phyloP scores from a whole-genome alignment of 768 basidiomycete species.

The Hemileccinum rubropunctum region DNA sequence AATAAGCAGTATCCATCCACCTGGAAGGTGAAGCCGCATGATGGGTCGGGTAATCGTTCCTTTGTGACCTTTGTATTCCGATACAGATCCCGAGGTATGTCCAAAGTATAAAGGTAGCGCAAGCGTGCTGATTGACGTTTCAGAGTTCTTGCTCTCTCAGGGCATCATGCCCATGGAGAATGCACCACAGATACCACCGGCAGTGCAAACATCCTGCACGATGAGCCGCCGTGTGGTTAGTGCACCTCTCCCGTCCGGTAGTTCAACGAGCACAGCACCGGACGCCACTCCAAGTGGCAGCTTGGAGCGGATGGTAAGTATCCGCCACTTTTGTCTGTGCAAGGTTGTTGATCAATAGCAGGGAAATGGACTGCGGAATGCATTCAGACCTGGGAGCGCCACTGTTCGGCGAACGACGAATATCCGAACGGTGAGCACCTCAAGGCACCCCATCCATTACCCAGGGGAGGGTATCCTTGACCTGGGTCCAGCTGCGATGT shows the following conservation, averaged over 20 bases:
- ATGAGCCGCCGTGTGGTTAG: slow-evolving; percentile 36
- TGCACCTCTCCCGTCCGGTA: background rate
- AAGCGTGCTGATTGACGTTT: background rate
- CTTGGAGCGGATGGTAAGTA: too few species aligned
- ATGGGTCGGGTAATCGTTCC: slow-evolving; percentile 38
- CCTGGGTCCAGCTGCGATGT: slow-evolving; percentile 1
- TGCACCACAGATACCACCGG: slow-evolving; percentile 12
- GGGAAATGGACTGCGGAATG: too few species aligned
- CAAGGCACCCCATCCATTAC: background rate
- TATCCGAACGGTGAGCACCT: slow-evolving; percentile 8
- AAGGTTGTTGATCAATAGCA: too few species aligned
- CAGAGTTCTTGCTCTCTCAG: slow-evolving; percentile 51
- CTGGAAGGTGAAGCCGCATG: slow-evolving; percentile 52
- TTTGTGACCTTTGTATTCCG: slow-evolving; percentile 67
- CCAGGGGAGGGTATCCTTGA: slow-evolving; percentile 20
- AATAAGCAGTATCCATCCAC: slow-evolving; percentile 46
- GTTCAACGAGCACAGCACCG: too few species aligned
- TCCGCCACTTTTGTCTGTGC: too few species aligned
- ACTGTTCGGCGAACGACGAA: too few species aligned
- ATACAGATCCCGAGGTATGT: slow-evolving; percentile 55
- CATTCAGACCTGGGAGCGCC: too few species aligned
- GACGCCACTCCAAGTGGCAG: too few species aligned
- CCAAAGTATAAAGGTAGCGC: background rate
- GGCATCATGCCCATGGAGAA: slow-evolving; percentile 43
- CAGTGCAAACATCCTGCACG: slow-evolving; percentile 13